Evolutionary conservation across 116 monocot genomes (phyloP), one percentile per base, ranked within the genome.

Genomic region (Cymodocea nodosa): DNA sequence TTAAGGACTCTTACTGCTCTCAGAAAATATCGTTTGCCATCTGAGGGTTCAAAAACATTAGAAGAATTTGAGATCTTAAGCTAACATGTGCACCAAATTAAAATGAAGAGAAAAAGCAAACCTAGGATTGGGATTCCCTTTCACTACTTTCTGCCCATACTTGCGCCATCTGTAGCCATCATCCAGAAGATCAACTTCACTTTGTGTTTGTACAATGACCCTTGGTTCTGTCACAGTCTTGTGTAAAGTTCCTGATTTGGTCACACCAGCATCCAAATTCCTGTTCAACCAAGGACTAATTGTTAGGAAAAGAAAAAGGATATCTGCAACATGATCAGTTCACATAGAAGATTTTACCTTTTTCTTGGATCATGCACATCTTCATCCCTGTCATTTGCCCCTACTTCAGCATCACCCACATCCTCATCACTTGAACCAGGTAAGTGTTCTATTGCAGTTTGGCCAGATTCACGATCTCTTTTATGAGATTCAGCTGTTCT

Each of bases 111-210:
- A 10, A 63, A 22, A 65, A 52, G 30, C 23, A n/a, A 57, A 88
- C 88, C 88, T 88, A 30, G 93, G 89, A 51, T 83, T 62, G 19
- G 75, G 77, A 71, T 92, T 92, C 70, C 92, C 88, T 77, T 92
- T 92, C 4, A 92, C 92, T 5, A 81, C 75, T 75, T 92, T 92
- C 61, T 92, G 85, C 10, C 92, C 85, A 72, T 87, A 87, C 74
- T 87, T 92, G 51, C 84, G 84, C 92, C 92, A 92, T 67, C 84
- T 81, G 74, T 82, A 87, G 5, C 92, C 92, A 77, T 92, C 92
- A 77, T 92, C 87, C 36, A 92, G 51, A 75, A 92, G 85, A 78
- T 92, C 88, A 67, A 88, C 84, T 63, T 87, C 87, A 77, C 92
- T 87, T 52, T 62, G 80, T 57, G 88, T 92, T 67, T 87, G 85